phyloP scores from a whole-genome alignment of 768 basidiomycete genomes.

The Pisolithus marmoratus region DNA sequence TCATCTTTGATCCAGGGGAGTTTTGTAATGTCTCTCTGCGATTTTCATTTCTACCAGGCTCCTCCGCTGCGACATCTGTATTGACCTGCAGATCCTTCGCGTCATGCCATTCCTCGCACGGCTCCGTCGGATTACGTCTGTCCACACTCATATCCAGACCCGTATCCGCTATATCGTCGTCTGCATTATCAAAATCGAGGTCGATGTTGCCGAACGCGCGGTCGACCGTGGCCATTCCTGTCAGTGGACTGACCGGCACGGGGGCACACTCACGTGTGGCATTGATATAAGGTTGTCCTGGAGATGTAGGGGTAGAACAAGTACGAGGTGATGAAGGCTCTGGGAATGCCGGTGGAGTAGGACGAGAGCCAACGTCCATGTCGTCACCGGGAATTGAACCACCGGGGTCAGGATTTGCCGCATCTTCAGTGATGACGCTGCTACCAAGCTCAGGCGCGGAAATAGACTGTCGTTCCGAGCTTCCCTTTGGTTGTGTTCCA shows the following conservation, averaged over 20 bases:
- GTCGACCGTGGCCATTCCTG: not conserved
- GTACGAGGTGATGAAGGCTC: not conserved
- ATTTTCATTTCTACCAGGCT: not conserved
- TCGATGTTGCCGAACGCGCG: not conserved
- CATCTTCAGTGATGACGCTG: not conserved
- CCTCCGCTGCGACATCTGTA: not conserved
- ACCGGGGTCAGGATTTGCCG: not conserved
- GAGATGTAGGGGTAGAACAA: not conserved
- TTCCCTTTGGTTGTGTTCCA: too few species aligned
- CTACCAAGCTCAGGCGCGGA: not conserved
- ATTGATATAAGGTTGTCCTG: not conserved
- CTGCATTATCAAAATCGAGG: not conserved
- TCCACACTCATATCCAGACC: not conserved
- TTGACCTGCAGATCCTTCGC: not conserved
- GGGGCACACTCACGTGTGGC: not conserved
- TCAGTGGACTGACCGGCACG: not conserved
- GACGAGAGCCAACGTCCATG: not conserved
- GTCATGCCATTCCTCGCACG: not conserved
- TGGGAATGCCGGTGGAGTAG: not conserved
- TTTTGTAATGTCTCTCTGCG: not conserved
- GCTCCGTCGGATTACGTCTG: not conserved
- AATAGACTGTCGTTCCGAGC: too few species aligned
- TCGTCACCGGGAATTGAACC: not conserved
- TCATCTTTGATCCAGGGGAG: not conserved
- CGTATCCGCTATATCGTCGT: not conserved